phyloP scores from a whole-genome alignment of 441 rosid species.

The Erodium trifolium region DNA sequence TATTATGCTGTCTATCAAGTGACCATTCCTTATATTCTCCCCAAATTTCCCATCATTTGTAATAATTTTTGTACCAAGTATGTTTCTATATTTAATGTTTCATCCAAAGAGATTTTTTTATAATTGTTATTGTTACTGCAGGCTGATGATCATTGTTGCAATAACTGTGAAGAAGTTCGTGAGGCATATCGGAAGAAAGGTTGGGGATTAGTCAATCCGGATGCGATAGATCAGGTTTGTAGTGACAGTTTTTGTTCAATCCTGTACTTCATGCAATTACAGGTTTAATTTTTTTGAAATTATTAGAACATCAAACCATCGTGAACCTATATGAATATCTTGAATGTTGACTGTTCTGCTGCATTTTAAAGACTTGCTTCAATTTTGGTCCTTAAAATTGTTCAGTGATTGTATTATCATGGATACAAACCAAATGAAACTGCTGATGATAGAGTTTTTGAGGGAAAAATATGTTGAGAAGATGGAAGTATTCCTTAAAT shows the following conservation, averaged over 20 bases:
- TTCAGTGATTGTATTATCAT: background rate
- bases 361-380: background rate
- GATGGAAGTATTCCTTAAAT: background rate
- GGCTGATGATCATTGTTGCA: constrained; percentile 86
- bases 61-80: background rate
- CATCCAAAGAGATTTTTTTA: background rate
- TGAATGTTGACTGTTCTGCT: background rate
- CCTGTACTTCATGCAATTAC: background rate
- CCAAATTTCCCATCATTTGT: background rate
- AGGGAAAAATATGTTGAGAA: background rate
- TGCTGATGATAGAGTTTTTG: background rate
- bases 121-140: constrained; percentile 19
- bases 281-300: background rate
- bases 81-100: background rate
- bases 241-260: constrained; percentile 10
- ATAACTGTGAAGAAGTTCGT: constrained; percentile 90
- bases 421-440: background rate
- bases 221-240: constrained; percentile 80
- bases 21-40: background rate
- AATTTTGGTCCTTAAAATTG: background rate
- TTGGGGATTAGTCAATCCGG: constrained; percentile 81
- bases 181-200: constrained; percentile 96
- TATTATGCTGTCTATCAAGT: constrained; percentile 7
- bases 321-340: background rate
- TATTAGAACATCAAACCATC: constrained; percentile 3